Base-by-base conservation (phyloP, 345 rosid genomes). In the Salix purpurea region DNA sequence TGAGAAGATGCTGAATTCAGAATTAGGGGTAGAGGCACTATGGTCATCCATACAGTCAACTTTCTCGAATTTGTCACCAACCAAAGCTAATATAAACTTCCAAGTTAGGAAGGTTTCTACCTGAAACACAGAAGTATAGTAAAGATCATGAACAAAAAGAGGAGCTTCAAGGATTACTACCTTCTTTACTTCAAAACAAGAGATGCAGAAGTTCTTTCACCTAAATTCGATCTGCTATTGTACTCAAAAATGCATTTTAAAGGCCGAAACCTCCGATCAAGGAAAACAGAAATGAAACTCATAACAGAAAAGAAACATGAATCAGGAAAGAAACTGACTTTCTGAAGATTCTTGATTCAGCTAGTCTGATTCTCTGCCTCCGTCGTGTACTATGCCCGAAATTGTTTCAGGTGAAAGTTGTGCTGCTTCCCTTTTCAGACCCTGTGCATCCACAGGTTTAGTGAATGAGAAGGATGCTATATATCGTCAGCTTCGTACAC, bases 1-100 rank as follows among this genome's bases (percentile, higher is more conserved):
- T 30, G 84, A 70, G 70, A 87, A 85, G 78, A 67, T 83, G 70
- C 81, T 84, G 16, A 83, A 78, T 64, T 81, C 42, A 75, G 87
- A 83, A 79, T 68, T 73, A 7, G 89, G 90, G 2, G 86, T 52
- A 52, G 58, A 52, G n/a, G n/a, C 6, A 5, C 58, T 1, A 8
- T 52, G 58, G 58, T 52, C 58, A 52, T 52, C 58, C 58, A 52
- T 52, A 52, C 21, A 52, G 58, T 2, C n/a, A 52, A 52, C 58
- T 18, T 52, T 19, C 58, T 52, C 21, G 3, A 18, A 18, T 15
- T 7, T 50, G 18, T 19, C 56, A 18, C 23, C 58, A 52, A 52
- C 2, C 58, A 18, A 52, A 18, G 58, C 58, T 52, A 4, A 52
- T 2, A 52, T 52, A 18, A 16, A 52, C 58, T 52, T 21, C 58